Evolutionary conservation across 495 filamentous ascomycete species (phyloP).

Genomic region (Xylaria castorea): DNA sequence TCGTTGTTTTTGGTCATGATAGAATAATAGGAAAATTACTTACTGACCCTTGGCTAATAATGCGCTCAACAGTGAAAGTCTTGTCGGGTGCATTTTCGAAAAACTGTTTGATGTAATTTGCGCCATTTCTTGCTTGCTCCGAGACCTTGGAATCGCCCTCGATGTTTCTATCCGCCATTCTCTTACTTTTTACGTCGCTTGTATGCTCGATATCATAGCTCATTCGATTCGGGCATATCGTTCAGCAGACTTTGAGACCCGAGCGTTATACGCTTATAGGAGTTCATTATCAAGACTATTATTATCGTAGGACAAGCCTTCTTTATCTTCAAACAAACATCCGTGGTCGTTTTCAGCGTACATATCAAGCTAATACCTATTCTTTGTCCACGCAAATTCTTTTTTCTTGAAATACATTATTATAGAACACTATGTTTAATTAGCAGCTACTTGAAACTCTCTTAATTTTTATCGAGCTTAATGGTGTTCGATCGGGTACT

Average conservation of each 20-base stretch:
- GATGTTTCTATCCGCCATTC: neutral
- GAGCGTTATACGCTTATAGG: neutral
- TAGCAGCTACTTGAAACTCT: neutral
- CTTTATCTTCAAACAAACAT: neutral
- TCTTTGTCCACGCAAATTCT: neutral
- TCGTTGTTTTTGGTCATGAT: neutral
- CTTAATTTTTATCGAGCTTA: neutral
- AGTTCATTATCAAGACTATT: neutral
- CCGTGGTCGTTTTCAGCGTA: neutral
- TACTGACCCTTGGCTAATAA: constrained; percentile 13
- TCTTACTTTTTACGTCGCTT: neutral
- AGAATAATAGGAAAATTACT: neutral
- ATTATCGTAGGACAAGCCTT: neutral
- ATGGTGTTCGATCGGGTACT: neutral
- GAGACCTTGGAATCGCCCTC: constrained; percentile 7
- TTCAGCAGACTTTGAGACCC: neutral
- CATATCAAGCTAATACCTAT: too few species aligned
- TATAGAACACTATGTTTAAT: neutral
- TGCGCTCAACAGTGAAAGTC: constrained; percentile 16
- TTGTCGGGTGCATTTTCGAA: neutral
- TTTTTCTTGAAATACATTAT: too few species aligned
- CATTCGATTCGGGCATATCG: neutral
- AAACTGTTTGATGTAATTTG: neutral
- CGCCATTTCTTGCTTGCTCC: neutral
- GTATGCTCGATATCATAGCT: neutral